phyloP scores from a whole-genome alignment of 805 yeast genomes.

The Lipomyces japonicus region DNA sequence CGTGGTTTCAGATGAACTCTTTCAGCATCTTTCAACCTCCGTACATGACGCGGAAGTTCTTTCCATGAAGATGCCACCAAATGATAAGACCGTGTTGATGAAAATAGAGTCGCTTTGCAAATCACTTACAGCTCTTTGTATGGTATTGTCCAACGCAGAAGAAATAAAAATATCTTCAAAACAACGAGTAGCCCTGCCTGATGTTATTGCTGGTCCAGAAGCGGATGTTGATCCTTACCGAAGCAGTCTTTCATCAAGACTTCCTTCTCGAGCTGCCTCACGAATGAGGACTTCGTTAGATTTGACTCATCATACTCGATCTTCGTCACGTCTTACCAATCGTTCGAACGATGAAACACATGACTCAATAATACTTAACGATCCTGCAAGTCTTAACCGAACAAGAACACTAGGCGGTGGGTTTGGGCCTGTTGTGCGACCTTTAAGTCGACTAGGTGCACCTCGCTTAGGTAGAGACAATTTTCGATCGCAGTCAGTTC shows the following conservation, averaged over 20 bases:
- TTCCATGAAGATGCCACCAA: conserved; percentile 2
- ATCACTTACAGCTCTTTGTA: conserved; percentile 12
- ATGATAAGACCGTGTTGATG: conserved; percentile 1
- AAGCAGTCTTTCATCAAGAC: conserved; percentile 5
- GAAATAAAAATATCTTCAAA: background rate
- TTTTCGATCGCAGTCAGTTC: too few relatives aligned
- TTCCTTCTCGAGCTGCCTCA: conserved; percentile 23
- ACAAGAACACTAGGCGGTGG: background rate
- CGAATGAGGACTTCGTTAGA: conserved; percentile 22
- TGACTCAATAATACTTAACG: background rate
- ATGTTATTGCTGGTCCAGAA: background rate
- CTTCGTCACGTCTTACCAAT: conserved; percentile 21
- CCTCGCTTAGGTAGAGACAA: too few relatives aligned
- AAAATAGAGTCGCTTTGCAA: conserved; percentile 18
- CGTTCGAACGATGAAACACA: background rate
- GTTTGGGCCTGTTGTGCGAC: background rate
- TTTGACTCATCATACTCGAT: conserved; percentile 11
- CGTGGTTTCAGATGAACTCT: background rate
- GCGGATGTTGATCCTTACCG: background rate
- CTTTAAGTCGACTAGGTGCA: background rate
- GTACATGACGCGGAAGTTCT: background rate
- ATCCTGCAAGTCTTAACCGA: background rate
- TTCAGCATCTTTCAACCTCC: background rate
- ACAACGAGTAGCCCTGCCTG: background rate
- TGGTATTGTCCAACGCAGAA: background rate